These are phyloP conservation scores for Crithidia thermophila DNA, from an alignment of 208 protist species.

Conservation along the genomic window DNA sequence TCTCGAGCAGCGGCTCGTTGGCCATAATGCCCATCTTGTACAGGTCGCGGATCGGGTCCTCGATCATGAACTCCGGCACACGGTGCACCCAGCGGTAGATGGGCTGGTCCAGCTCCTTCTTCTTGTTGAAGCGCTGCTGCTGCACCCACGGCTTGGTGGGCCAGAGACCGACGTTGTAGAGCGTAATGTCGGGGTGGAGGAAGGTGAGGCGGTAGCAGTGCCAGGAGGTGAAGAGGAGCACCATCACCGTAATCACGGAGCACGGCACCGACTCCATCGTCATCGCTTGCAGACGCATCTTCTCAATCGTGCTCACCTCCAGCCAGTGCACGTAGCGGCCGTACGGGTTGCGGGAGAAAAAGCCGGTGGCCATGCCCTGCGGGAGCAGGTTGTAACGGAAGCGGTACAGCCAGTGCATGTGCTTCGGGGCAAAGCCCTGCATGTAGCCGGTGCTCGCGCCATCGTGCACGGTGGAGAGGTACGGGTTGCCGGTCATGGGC, in stretches of 20 bases:
- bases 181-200: constrained; percentile 80
- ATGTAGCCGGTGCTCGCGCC: constrained; percentile 73
- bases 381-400: constrained; percentile 84
- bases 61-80: constrained; percentile 68
- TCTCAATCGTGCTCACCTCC: constrained; percentile 85
- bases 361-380: constrained; percentile 62
- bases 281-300: constrained; percentile 66
- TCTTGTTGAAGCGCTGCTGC: constrained; percentile 86
- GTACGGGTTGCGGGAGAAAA: constrained; percentile 84
- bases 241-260: constrained; percentile 39
- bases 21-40: constrained; percentile 62
- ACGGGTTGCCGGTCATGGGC: constrained; percentile 76
- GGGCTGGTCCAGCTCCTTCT: constrained; percentile 66
- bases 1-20: constrained; percentile 74
- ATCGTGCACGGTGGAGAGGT: constrained; percentile 69
- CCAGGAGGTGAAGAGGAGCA: constrained; percentile 67
- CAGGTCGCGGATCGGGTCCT: constrained; percentile 63
- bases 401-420: constrained; percentile 82
- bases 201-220: constrained; percentile 69
- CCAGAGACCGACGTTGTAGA: constrained; percentile 79
- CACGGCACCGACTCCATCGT: constrained; percentile 66
- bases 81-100: constrained; percentile 83
- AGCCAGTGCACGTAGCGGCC: constrained; percentile 86
- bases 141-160: constrained; percentile 79
- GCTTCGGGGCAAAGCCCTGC: constrained; percentile 70